Evolutionary conservation across 106 monocot species (phyloP).

Genomic region (Cymbidium sinense): DNA sequence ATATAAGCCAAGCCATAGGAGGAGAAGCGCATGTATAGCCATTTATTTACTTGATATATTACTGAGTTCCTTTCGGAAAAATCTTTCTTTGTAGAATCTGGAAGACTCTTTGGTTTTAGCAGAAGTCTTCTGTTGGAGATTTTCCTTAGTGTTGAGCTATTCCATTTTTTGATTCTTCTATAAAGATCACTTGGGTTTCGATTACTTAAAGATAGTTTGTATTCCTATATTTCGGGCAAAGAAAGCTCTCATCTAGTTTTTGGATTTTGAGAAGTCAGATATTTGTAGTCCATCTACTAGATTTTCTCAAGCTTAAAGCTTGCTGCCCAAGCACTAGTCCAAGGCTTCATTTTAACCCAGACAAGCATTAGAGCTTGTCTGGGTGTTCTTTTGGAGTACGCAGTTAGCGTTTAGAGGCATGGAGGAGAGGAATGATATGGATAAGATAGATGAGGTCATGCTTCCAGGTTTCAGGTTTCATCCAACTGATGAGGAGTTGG

Average conservation of each 20-base stretch:
- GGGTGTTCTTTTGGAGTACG: background rate
- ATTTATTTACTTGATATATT: background rate
- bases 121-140: background rate
- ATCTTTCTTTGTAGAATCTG: background rate
- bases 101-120: background rate
- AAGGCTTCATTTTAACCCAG: background rate
- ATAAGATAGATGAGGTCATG: slow-evolving; percentile 64
- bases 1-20: background rate
- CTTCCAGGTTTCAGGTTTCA: slow-evolving; percentile 74
- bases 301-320: too few relatives aligned
- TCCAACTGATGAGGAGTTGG: slow-evolving; percentile 83
- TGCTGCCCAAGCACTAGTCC: background rate
- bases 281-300: background rate
- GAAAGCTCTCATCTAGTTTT: background rate
- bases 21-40: background rate
- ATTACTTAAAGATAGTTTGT: background rate
- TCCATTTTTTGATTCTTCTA: background rate
- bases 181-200: background rate
- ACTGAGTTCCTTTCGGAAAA: background rate
- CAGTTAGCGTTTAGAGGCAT: background rate
- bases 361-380: background rate
- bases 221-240: background rate
- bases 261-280: background rate
- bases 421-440: slow-evolving; percentile 43
- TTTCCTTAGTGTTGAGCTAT: background rate